Conservation (phyloP, 495 filamentous ascomycete species). For the Wilcoxina mikolae region DNA sequence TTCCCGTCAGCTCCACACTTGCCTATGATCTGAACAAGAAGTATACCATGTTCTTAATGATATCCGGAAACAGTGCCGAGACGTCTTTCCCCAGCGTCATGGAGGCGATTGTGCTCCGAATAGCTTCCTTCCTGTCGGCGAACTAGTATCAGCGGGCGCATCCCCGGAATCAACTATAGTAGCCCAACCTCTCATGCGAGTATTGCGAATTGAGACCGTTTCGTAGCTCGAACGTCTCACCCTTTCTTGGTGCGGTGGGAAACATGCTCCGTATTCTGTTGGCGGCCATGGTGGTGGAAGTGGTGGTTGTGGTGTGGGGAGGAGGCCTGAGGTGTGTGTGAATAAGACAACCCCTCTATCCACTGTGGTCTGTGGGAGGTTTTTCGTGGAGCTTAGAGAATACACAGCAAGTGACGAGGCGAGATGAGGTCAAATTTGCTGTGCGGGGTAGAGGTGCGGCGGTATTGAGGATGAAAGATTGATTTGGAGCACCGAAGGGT, state of each 20-base stretch:
- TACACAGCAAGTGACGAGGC: too few species aligned
- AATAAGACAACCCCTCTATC: too few species aligned
- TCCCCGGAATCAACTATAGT: background rate
- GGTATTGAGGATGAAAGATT: too few species aligned
- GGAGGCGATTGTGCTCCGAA: slow-evolving; percentile 98
- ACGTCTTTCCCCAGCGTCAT: slow-evolving; percentile 99
- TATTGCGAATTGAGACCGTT: slow-evolving; percentile 97
- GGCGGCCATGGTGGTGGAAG: slow-evolving; percentile 55
- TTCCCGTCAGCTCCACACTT: too few species aligned
- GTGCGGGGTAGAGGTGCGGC: too few species aligned
- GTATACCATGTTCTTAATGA: slow-evolving; percentile 78
- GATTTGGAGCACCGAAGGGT: too few species aligned
- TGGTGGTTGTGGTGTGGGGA: background rate
- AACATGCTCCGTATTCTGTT: slow-evolving; percentile 93
- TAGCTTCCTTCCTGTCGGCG: slow-evolving; percentile 68
- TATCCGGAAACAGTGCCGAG: slow-evolving; percentile 90
- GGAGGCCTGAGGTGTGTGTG: background rate
- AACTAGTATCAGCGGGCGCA: slow-evolving; percentile 4
- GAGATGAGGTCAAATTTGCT: too few species aligned
- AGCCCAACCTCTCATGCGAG: slow-evolving; percentile 72
- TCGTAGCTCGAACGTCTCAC: slow-evolving; percentile 95
- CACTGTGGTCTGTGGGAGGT: too few species aligned
- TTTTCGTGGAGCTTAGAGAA: too few species aligned
- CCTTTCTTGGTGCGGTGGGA: slow-evolving; percentile 70
- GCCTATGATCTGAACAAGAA: background rate